These are phyloP conservation scores for Moringa oleifera DNA, from an alignment of 345 rosid genomes.

Conservation along the genomic window DNA sequence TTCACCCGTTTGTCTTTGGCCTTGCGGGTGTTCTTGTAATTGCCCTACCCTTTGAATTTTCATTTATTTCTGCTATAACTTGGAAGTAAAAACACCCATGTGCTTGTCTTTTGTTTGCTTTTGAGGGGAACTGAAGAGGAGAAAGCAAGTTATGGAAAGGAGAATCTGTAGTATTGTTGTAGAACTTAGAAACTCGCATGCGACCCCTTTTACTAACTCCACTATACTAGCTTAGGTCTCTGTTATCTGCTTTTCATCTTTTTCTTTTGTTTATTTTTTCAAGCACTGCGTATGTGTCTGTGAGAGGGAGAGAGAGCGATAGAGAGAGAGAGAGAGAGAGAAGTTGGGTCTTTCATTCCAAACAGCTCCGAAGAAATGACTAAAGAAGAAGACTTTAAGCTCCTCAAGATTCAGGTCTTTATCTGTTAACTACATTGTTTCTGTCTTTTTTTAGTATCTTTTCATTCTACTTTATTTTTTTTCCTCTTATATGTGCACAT, in stretches of 20 bases:
- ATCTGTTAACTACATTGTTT: constrained; percentile 17
- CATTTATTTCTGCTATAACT: not conserved
- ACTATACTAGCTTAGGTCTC: constrained; percentile 4
- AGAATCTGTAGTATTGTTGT: constrained; percentile 4
- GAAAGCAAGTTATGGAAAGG: too few species aligned
- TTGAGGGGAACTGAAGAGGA: constrained; percentile 14
- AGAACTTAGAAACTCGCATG: constrained; percentile 10
- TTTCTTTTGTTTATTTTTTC: not conserved
- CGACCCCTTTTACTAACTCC: not conserved
- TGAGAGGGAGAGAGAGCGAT: too few species aligned
- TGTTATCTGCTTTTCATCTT: not conserved
- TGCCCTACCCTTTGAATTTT: not conserved
- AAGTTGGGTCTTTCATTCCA: constrained; percentile 9
- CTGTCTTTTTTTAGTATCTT: constrained; percentile 6
- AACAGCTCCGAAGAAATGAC: constrained; percentile 47
- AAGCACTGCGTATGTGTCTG: too few species aligned
- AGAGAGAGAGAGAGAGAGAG: not conserved
- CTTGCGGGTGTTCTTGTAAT: not conserved
- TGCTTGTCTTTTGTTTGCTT: constrained; percentile 27
- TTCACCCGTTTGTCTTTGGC: constrained; percentile 6
- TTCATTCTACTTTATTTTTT: not conserved
- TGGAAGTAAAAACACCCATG: constrained; percentile 22
- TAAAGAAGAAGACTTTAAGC: constrained; percentile 85
- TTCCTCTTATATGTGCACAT: not conserved
- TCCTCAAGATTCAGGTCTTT: constrained; percentile 79